phyloP scores from a whole-genome alignment of 257 asterid genomes.

The Solanum appendiculatum region DNA sequence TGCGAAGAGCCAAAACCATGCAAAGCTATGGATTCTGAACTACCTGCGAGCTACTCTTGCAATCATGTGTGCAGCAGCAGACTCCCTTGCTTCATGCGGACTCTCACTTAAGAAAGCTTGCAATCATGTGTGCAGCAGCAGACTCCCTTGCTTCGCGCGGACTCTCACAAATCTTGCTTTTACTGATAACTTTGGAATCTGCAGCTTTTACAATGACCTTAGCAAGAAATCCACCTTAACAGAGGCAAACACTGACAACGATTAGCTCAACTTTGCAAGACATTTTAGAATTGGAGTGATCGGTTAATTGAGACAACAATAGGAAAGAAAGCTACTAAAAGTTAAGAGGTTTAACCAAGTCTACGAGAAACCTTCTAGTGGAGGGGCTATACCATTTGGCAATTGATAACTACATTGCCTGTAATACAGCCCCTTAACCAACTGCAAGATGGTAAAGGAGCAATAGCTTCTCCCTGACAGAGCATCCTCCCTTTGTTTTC shows the following conservation, averaged over 20 bases:
- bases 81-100: neutral
- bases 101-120: neutral
- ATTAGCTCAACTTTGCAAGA: neutral
- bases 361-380: neutral
- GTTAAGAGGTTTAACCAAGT: neutral
- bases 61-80: constrained; percentile 7
- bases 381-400: neutral
- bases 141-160: constrained; percentile 4
- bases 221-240: constrained; percentile 5
- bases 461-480: neutral
- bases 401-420: neutral
- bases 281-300: neutral
- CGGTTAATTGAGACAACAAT: neutral
- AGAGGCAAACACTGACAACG: neutral
- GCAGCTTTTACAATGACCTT: constrained; percentile 3
- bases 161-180: neutral
- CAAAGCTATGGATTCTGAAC: neutral
- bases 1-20: neutral
- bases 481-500: neutral
- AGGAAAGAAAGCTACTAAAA: neutral
- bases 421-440: neutral
- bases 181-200: neutral
- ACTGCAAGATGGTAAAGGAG: neutral
- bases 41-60: neutral
- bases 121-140: constrained; percentile 6